phyloP scores from a whole-genome alignment of 2,329 filamentous ascomycete genomes.

The Coniella lustricola region DNA sequence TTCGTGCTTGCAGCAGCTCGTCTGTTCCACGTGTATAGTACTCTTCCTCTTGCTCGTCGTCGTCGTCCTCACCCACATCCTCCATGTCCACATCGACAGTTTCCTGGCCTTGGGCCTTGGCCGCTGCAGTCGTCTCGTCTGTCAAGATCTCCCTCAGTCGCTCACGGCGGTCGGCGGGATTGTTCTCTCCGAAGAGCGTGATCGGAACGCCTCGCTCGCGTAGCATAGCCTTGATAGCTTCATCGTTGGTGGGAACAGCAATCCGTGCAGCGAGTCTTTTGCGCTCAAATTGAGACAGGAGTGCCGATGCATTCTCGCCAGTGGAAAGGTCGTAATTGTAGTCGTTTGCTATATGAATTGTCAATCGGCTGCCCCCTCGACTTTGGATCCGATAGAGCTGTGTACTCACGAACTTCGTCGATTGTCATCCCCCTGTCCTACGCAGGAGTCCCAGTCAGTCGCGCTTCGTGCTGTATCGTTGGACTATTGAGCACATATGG shows the following conservation, averaged over 20 bases:
- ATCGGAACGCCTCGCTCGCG: conserved; percentile 88
- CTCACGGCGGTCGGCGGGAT: conserved; percentile 70
- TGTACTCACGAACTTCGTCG: conserved; percentile 38
- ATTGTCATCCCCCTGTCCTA: conserved; percentile 36
- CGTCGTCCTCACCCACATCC: conserved; percentile 51
- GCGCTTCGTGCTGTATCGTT: conserved; percentile 17
- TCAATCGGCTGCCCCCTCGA: conserved; percentile 8
- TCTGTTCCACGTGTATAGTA: conserved; percentile 84
- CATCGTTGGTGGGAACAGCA: conserved; percentile 90
- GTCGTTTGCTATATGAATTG: conserved; percentile 42
- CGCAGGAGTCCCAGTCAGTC: conserved; percentile 21
- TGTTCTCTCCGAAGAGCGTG: conserved; percentile 88
- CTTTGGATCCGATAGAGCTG: background rate
- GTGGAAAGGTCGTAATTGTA: conserved; percentile 76
- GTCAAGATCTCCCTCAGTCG: conserved; percentile 75
- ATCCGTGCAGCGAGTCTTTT: conserved; percentile 85
- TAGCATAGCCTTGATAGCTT: conserved; percentile 70
- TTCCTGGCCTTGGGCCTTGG: conserved; percentile 36
- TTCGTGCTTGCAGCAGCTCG: conserved; percentile 67
- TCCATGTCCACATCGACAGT: conserved; percentile 55
- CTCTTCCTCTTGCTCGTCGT: conserved; percentile 76
- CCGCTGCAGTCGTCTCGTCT: conserved; percentile 57
- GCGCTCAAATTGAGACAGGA: conserved; percentile 82
- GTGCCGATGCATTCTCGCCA: conserved; percentile 75
- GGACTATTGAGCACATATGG: conserved; percentile 18